phyloP scores from a whole-genome alignment of 208 protist genomes.

The Trypanosoma cruzi region DNA sequence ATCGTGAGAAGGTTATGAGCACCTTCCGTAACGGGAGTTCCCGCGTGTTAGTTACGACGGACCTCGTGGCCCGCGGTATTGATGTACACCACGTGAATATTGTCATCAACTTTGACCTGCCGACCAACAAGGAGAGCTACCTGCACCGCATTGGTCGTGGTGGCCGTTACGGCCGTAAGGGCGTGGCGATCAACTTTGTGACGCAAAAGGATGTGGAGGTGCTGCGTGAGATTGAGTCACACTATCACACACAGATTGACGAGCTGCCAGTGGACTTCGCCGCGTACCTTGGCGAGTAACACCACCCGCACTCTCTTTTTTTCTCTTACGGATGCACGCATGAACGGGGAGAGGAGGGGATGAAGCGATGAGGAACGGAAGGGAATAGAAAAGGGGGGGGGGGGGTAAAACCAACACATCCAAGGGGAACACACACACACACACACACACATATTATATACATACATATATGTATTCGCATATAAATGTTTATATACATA shows the following conservation, averaged over 20 bases:
- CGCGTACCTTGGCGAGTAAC: conserved; percentile 41
- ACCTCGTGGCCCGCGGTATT: conserved; percentile 99
- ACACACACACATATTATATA: conserved; percentile 9
- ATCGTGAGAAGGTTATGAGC: conserved; percentile 98
- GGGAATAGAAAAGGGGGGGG: background rate
- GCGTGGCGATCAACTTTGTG: conserved; percentile 99
- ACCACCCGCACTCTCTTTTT: too few species aligned
- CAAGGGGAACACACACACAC: background rate
- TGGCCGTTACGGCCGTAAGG: conserved; percentile 99
- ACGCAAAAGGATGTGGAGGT: conserved; percentile 96
- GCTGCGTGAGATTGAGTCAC: conserved; percentile 98
- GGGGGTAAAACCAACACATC: conserved; percentile 14
- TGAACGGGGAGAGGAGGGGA: background rate
- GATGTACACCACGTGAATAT: conserved; percentile 99
- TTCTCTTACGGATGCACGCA: background rate
- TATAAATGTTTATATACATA: conserved; percentile 4
- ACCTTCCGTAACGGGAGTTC: conserved; percentile 96
- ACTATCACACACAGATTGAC: conserved; percentile 99
- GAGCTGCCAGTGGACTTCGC: conserved; percentile 98
- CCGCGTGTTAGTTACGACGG: conserved; percentile 99
- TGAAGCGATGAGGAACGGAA: background rate
- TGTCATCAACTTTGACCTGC: conserved; percentile 99
- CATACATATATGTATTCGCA: background rate
- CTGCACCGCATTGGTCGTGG: conserved; percentile 99
- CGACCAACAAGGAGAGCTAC: conserved; percentile 99